Conservation (phyloP, 176 grass and related monocot genomes). For the Chloris gayana region DNA sequence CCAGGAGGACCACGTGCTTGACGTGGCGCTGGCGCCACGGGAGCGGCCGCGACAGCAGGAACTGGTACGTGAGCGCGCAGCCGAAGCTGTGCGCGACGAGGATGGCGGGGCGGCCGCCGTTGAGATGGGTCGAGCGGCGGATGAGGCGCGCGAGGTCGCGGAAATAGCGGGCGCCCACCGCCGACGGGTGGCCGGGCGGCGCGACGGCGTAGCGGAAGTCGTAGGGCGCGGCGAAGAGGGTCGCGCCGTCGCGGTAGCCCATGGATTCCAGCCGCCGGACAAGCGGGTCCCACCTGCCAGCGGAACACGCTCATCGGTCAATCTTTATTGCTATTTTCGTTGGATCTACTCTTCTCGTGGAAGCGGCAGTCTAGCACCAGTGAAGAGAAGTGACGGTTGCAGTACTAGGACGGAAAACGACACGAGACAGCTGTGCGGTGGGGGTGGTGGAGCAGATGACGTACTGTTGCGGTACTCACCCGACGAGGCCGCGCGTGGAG, state of each 20-base stretch:
- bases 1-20: slow-evolving; percentile 43
- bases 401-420: neutral
- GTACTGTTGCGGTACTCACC: neutral
- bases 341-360: neutral
- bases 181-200: slow-evolving; percentile 38
- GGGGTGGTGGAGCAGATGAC: neutral
- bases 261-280: slow-evolving; percentile 39
- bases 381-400: neutral
- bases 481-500: slow-evolving; percentile 45
- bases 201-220: slow-evolving; percentile 75
- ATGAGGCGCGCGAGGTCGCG: slow-evolving; percentile 45
- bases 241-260: slow-evolving; percentile 55
- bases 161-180: slow-evolving; percentile 49
- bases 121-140: slow-evolving; percentile 1
- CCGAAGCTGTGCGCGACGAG: slow-evolving; percentile 69
- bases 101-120: slow-evolving; percentile 35
- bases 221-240: slow-evolving; percentile 65
- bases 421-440: neutral
- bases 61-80: slow-evolving; percentile 63
- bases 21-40: slow-evolving; percentile 55
- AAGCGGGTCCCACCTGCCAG: slow-evolving; percentile 48
- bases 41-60: slow-evolving; percentile 49
- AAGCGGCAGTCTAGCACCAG: neutral
- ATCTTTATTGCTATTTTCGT: neutral
- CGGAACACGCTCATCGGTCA: neutral